phyloP scores from a whole-genome alignment of 1,284 basidiomycete genomes.

The Austroboletus olivaceoglutinosus region DNA sequence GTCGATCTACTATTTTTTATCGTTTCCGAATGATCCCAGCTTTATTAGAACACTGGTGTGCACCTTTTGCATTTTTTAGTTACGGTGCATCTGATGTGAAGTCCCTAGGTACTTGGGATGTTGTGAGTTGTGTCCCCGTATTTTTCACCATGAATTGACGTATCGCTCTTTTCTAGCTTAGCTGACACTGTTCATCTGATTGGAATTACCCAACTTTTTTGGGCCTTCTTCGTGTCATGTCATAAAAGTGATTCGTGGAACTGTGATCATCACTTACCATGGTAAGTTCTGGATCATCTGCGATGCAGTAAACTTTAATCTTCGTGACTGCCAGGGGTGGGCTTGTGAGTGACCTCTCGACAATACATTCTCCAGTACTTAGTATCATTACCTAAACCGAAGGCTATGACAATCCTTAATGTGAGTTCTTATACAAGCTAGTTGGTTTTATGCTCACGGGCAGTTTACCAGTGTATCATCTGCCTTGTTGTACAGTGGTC shows the following conservation, averaged over 20 bases:
- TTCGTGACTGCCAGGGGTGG: slow-evolving; percentile 7
- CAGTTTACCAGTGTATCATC: not conserved
- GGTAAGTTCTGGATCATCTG: not conserved
- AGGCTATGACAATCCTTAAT: slow-evolving; percentile 3
- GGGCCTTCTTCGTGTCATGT: slow-evolving; percentile 9
- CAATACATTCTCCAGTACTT: not conserved
- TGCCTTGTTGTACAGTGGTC: slow-evolving; percentile 8
- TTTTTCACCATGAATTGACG: not conserved
- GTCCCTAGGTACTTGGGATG: slow-evolving; percentile 3
- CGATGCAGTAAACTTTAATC: not conserved
- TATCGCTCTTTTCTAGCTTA: not conserved
- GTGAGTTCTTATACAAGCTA: not conserved
- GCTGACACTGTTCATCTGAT: slow-evolving; percentile 7
- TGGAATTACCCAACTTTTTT: slow-evolving; percentile 6
- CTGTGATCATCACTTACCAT: slow-evolving; percentile 8
- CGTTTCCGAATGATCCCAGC: slow-evolving; percentile 3
- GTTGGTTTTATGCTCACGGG: not conserved
- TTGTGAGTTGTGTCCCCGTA: slow-evolving; percentile 1
- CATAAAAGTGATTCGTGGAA: not conserved
- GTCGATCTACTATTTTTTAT: slow-evolving; percentile 1
- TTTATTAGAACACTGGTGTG: slow-evolving; percentile 2
- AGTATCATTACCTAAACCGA: not conserved
- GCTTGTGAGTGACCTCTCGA: slow-evolving; percentile 6
- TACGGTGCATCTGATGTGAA: not conserved
- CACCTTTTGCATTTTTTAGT: not conserved